phyloP scores from a whole-genome alignment of 352 stramenopile genomes.

The Thalassiosira delicatula region DNA sequence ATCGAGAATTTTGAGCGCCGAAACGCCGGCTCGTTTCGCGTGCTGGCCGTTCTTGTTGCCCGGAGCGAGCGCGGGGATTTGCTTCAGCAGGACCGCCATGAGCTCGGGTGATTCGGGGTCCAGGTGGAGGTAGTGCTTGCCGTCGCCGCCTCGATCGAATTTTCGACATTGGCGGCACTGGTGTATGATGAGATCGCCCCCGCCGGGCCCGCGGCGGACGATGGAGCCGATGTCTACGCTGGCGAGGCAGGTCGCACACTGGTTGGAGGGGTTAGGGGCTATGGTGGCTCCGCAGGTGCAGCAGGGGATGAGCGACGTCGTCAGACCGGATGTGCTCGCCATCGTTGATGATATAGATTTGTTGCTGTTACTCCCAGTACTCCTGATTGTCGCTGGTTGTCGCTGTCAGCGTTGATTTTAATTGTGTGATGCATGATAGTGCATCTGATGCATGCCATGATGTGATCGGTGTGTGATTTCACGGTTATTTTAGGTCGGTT shows the following conservation, averaged over 20 bases:
- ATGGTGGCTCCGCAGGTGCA: conserved; percentile 79
- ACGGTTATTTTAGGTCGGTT: too few species aligned
- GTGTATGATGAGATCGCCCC: conserved; percentile 65
- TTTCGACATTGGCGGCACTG: conserved; percentile 81
- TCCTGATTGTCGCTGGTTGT: too few species aligned
- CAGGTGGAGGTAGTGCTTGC: conserved; percentile 78
- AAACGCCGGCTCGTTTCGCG: conserved; percentile 38
- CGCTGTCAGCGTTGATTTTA: too few species aligned
- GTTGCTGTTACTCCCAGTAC: neutral
- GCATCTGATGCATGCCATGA: too few species aligned
- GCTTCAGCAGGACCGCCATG: conserved; percentile 98
- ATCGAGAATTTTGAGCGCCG: conserved; percentile 90
- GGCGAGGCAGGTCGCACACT: conserved; percentile 80
- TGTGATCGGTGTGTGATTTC: too few species aligned
- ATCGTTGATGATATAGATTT: neutral
- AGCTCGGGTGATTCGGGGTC: conserved; percentile 97
- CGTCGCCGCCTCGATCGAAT: conserved; percentile 60
- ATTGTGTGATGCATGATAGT: too few species aligned
- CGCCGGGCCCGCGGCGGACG: conserved; percentile 68
- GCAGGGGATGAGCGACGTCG: conserved; percentile 64
- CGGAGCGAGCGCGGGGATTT: conserved; percentile 86
- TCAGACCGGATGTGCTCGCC: conserved; percentile 42
- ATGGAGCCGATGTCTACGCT: conserved; percentile 57
- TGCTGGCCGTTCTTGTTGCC: conserved; percentile 42
- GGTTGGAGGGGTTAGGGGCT: conserved; percentile 82